These are phyloP conservation scores for Diutina scorzettiae DNA, from an alignment of 1,139 yeast genomes.

Conservation along the genomic window DNA sequence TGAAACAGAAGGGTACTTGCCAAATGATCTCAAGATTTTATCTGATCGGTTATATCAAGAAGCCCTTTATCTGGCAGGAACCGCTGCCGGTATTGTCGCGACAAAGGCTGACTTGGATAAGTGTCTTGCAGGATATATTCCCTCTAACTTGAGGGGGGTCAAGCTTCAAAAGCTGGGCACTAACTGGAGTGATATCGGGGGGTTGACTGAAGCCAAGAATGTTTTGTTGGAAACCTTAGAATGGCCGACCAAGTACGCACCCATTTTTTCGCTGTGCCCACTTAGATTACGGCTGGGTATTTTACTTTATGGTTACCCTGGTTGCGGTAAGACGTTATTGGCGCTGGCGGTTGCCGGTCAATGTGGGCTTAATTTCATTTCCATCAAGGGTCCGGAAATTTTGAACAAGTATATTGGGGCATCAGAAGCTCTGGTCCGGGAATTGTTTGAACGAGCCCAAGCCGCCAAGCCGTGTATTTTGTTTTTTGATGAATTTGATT, in stretches of 20 bases:
- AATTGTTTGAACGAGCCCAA: slow-evolving; percentile 85
- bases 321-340: slow-evolving; percentile 89
- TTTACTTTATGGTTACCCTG: slow-evolving; percentile 88
- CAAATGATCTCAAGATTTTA: slow-evolving; percentile 65
- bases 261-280: slow-evolving; percentile 83
- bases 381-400: slow-evolving; percentile 94
- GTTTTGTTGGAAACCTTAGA: slow-evolving; percentile 78
- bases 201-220: slow-evolving; percentile 63
- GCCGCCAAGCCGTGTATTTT: slow-evolving; percentile 90
- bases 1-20: slow-evolving; percentile 84
- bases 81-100: slow-evolving; percentile 9
- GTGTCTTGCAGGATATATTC: slow-evolving; percentile 60
- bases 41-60: slow-evolving; percentile 70
- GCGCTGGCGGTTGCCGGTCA: slow-evolving; percentile 94
- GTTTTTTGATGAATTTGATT: slow-evolving; percentile 93
- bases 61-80: slow-evolving; percentile 27
- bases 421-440: slow-evolving; percentile 89
- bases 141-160: slow-evolving; percentile 78
- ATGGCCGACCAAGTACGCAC: slow-evolving; percentile 96
- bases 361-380: slow-evolving; percentile 87
- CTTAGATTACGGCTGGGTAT: slow-evolving; percentile 81
- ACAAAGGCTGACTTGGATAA: slow-evolving; percentile 31
- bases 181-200: slow-evolving; percentile 86
- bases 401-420: slow-evolving; percentile 96
- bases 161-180: slow-evolving; percentile 68